phyloP scores from a whole-genome alignment of 2,329 filamentous ascomycete genomes.

The Cladosporium sp. region DNA sequence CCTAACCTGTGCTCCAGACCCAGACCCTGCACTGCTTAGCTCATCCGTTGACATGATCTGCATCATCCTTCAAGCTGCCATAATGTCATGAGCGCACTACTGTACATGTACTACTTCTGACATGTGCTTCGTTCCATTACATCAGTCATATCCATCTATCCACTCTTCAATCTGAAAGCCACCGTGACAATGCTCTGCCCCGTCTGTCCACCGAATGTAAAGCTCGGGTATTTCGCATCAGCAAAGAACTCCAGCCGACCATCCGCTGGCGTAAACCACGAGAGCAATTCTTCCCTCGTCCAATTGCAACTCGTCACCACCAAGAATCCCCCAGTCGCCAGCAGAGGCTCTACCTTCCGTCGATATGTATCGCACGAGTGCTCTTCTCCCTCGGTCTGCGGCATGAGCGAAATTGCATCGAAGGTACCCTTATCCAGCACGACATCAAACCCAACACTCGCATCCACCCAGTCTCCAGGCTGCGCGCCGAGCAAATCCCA shows the following conservation, averaged over 20 bases:
- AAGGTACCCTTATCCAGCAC: slow-evolving; percentile 98
- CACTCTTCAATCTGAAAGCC: slow-evolving; percentile 10
- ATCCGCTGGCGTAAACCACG: slow-evolving; percentile 67
- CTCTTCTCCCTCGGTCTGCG: slow-evolving; percentile 19
- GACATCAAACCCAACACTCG: slow-evolving; percentile 72
- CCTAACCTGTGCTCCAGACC: slow-evolving; percentile 1
- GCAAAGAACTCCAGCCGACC: slow-evolving; percentile 61
- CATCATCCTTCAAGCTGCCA: too few relatives aligned
- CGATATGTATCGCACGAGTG: slow-evolving; percentile 70
- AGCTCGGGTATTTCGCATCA: slow-evolving; percentile 77
- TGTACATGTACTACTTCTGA: neutral
- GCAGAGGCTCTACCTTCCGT: slow-evolving; percentile 64
- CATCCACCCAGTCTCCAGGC: slow-evolving; percentile 56
- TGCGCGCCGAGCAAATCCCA: slow-evolving; percentile 52
- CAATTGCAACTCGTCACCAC: slow-evolving; percentile 97
- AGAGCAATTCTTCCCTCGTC: slow-evolving; percentile 82
- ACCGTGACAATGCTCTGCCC: slow-evolving; percentile 75
- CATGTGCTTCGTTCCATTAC: neutral
- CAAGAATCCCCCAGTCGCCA: slow-evolving; percentile 71
- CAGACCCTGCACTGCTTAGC: neutral
- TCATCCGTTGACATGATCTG: slow-evolving; percentile 7
- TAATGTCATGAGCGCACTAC: too few relatives aligned
- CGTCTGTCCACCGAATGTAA: slow-evolving; percentile 84
- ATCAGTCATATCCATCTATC: neutral
- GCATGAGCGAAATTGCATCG: slow-evolving; percentile 79